phyloP scores from a whole-genome alignment of 805 yeast genomes.

The Wickerhamomyces bovis region DNA sequence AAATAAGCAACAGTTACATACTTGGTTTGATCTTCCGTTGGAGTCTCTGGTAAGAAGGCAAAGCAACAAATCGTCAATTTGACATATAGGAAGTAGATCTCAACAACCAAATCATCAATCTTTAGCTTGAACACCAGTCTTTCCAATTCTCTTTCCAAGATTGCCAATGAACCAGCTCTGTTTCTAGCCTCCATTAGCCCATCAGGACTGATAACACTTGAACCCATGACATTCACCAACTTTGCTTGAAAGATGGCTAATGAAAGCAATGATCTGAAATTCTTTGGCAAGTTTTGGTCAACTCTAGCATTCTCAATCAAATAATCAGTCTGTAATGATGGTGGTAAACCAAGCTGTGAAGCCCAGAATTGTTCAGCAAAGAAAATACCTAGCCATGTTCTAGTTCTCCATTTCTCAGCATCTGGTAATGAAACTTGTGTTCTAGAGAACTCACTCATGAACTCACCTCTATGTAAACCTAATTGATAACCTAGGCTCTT shows the following conservation, averaged over 20 bases:
- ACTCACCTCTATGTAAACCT: slow-evolving; percentile 88
- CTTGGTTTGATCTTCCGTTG: slow-evolving; percentile 78
- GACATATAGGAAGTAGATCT: slow-evolving; percentile 72
- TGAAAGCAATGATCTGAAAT: slow-evolving; percentile 65
- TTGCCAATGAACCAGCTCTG: slow-evolving; percentile 74
- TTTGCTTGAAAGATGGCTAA: slow-evolving; percentile 80
- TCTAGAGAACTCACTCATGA: slow-evolving; percentile 83
- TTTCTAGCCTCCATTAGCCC: slow-evolving; percentile 81
- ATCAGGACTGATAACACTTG: slow-evolving; percentile 78
- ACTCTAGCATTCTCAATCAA: slow-evolving; percentile 72
- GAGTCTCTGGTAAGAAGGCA: slow-evolving; percentile 87
- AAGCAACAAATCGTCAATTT: slow-evolving; percentile 79
- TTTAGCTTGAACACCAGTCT: slow-evolving; percentile 59
- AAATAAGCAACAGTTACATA: slow-evolving; percentile 79
- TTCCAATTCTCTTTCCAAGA: slow-evolving; percentile 73
- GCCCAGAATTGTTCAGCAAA: slow-evolving; percentile 91
- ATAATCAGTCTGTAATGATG: slow-evolving; percentile 78
- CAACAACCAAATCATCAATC: slow-evolving; percentile 63
- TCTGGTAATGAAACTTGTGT: slow-evolving; percentile 85
- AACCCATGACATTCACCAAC: slow-evolving; percentile 79
- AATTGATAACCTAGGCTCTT: slow-evolving; percentile 77
- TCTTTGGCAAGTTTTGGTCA: slow-evolving; percentile 56
- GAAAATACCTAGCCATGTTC: slow-evolving; percentile 87
- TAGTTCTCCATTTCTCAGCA: slow-evolving; percentile 90
- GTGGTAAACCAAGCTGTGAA: slow-evolving; percentile 80